These are phyloP conservation scores for Hypoxylon sp. DNA, from an alignment of 2,329 filamentous ascomycete genomes.

Conservation along the genomic window DNA sequence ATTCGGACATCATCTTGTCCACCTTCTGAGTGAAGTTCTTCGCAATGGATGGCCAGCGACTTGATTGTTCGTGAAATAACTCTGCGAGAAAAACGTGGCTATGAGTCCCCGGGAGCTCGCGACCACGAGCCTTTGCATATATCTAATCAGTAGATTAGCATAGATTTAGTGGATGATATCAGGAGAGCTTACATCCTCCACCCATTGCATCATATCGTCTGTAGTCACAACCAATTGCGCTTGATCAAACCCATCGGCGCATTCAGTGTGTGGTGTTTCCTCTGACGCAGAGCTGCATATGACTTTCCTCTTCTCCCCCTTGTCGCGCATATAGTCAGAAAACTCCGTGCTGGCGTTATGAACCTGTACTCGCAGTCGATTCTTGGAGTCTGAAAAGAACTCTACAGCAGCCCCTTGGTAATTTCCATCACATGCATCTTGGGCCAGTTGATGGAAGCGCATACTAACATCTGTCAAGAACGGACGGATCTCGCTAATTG, in stretches of 20 bases:
- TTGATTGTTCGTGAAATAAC: conserved; percentile 57
- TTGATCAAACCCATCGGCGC: not conserved
- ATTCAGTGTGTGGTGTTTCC: not conserved
- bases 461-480: not conserved
- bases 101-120: conserved; percentile 56
- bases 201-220: not conserved
- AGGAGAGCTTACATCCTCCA: not conserved
- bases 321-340: conserved; percentile 3
- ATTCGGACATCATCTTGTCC: not conserved
- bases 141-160: conserved; percentile 1
- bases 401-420: not conserved
- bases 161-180: not conserved
- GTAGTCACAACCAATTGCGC: not conserved
- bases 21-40: conserved; percentile 27
- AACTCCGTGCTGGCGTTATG: conserved; percentile 2
- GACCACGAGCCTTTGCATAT: conserved; percentile 1
- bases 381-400: conserved; percentile 10
- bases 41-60: conserved; percentile 53
- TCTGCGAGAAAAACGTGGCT: conserved; percentile 57
- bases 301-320: conserved; percentile 4
- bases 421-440: conserved; percentile 9
- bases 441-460: conserved; percentile 2
- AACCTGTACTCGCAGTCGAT: conserved; percentile 5
- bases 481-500: conserved; percentile 1
- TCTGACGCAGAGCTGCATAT: not conserved